Evolutionary conservation across 805 yeast species (phyloP), one percentile per base, ranked within the genome.

Genomic region (Candida xyloterini): DNA sequence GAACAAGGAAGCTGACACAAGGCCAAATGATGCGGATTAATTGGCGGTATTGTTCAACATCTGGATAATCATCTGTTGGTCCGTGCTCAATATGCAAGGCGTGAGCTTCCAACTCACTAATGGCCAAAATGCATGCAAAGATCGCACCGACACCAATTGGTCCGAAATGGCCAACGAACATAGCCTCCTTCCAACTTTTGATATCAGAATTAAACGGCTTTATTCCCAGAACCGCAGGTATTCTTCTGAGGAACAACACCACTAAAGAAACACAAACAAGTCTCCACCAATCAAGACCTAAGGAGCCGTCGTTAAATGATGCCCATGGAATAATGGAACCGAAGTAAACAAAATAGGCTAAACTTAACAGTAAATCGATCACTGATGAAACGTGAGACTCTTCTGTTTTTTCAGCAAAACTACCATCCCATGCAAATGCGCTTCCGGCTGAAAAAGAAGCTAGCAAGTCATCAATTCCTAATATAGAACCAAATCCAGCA

Each of bases 401-500:
- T 49, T 76, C 77, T 2, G 83, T 79, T 44, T 70, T 71, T 33
- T 65, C 62, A 23, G 84, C 76, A 56, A 73, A 78, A 62, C 76
- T 77, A 16, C 86, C 88, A 55, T 79, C 79, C 89, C 89, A 82
- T 4, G 84, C 78, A 55, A 83, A 80, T 0, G 82, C 76, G 2
- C 83, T 74, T 18, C 89, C 89, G 1, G 87, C 88, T 6, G 82
- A 76, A 56, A 82, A 83, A 9, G 87, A 79, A 4, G 81, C 85
- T 33, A 82, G 66, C 41, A 82, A 70, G 55, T 82, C 89, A 59
- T 82, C 89, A 13, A 79, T 76, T 14, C 88, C 89, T 29, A 82
- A 56, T 60, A 81, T 69, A 7, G 86, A 61, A 50, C 89, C 73
- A 60, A 79, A 53, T 46, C 90, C 76, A 34, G 81, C 75, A 54